Base-by-base conservation (phyloP, 1,284 basidiomycete species). In the Ustilago tritici region DNA sequence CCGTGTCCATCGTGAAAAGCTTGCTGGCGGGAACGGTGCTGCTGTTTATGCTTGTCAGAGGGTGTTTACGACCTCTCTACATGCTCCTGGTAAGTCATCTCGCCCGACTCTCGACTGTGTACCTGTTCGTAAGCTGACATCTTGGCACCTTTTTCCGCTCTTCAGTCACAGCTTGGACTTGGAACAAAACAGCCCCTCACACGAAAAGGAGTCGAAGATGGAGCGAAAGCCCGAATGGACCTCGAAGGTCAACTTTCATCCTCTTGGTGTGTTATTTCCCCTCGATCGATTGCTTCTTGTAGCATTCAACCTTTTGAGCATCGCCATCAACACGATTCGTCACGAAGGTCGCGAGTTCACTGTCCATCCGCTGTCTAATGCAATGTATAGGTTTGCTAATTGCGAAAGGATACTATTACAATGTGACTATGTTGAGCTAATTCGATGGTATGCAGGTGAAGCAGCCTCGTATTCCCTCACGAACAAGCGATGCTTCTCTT, bases 381-480 rank as follows among this genome's bases (percentile, higher is more conserved):
- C 49, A 57, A 49, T 56, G 56, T 8, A 43, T 41, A 31, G 4
- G 34, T 43, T 56, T 56, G 38, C 49, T 23, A 47, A 10, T 28
- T 12, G 34, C 19, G 41, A 14, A 28, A 36, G 57, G n/a, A 65
- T 74, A 73, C 10, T 68, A 53, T 64, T 64, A 73, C 70, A 72
- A 56, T 19, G 46, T 4, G 47, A 36, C 65, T 50, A 83, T 46
- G 69, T 82, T 6, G 62, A 70, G 55, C 74, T 72, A 41, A 92
- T 88, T 82, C 92, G 93, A 84, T 92, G 91, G 83, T 94, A 94
- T 73, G 90, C 89, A 55, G 91, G 81, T 76, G 89, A 90, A 8
- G 93, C 90, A 52, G 89, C 90, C 74, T 93, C 90, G 86, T 95
- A 95, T 83, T 92, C 91, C 55, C 88, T 85, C 65, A 90, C 89